Conservation (phyloP, 2,329 filamentous ascomycete genomes). For the Monosporascus sp. region DNA sequence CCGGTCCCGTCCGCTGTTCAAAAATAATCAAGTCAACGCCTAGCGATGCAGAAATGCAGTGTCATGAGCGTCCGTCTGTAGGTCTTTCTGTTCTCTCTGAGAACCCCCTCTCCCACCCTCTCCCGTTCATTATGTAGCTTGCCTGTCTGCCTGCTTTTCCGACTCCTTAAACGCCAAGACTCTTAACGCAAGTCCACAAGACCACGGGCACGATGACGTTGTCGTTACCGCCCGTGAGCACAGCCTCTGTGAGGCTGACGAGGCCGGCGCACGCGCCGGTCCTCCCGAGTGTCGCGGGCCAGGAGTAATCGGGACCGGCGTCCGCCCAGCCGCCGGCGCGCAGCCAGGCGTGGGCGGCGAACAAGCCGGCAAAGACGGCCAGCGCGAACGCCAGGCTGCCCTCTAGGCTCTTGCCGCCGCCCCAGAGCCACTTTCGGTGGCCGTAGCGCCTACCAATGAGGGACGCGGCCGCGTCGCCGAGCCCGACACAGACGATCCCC, state of each 20-base stretch:
- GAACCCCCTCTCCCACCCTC: too few relatives aligned
- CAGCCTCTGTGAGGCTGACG: slow-evolving; percentile 89
- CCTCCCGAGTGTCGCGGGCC: slow-evolving; percentile 57
- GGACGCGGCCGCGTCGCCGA: slow-evolving; percentile 90
- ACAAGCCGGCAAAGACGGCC: slow-evolving; percentile 72
- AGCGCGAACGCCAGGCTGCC: slow-evolving; percentile 75
- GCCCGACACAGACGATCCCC: slow-evolving; percentile 88
- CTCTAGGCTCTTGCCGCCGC: slow-evolving; percentile 91
- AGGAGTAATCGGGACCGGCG: neutral
- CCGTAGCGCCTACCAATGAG: slow-evolving; percentile 85
- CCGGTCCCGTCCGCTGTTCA: too few relatives aligned
- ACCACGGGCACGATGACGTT: slow-evolving; percentile 95
- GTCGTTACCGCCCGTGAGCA: slow-evolving; percentile 94
- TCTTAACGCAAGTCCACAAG: slow-evolving; percentile 86
- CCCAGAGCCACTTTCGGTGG: slow-evolving; percentile 89
- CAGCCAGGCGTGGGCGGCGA: slow-evolving; percentile 68
- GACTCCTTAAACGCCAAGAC: slow-evolving; percentile 49
- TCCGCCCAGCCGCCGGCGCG: slow-evolving; percentile 63
- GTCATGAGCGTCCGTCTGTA: too few relatives aligned
- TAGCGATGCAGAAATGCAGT: too few relatives aligned
- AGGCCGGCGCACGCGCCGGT: slow-evolving; percentile 67
- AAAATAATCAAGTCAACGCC: too few relatives aligned
- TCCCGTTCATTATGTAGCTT: too few relatives aligned
- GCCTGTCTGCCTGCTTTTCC: neutral
- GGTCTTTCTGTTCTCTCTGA: too few relatives aligned